A percentile compares a stretch with the other conserved stretches of the same genome.
These are phyloP conservation scores for Neofusicoccum laricinum DNA, from an alignment of 2,329 filamentous ascomycete genomes.

Conservation along the genomic window DNA sequence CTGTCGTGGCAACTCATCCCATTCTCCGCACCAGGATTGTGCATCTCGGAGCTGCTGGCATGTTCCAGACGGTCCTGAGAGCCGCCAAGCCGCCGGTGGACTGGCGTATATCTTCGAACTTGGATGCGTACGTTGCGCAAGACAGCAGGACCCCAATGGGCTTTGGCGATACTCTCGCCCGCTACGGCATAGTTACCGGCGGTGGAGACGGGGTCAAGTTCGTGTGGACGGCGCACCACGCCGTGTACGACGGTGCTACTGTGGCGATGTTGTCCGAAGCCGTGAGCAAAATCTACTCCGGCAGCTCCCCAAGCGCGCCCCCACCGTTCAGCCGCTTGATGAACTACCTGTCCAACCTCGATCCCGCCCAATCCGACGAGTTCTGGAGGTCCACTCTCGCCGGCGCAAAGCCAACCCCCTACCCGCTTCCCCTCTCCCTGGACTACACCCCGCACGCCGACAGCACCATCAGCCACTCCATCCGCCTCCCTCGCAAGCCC, in stretches of 20 bases:
- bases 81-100: background rate
- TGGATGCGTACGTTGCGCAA: slow-evolving; percentile 32
- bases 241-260: slow-evolving; percentile 36
- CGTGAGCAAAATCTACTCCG: slow-evolving; percentile 25
- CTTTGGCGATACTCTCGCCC: slow-evolving; percentile 37
- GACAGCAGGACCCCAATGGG: slow-evolving; percentile 36
- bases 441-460: slow-evolving; percentile 54
- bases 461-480: slow-evolving; percentile 26
- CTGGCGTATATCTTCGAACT: slow-evolving; percentile 6
- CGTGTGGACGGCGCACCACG: slow-evolving; percentile 55
- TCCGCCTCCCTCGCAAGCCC: background rate
- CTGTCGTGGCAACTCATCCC: slow-evolving; percentile 26
- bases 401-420: slow-evolving; percentile 44
- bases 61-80: background rate
- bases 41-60: slow-evolving; percentile 17
- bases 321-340: slow-evolving; percentile 47
- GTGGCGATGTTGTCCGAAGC: slow-evolving; percentile 33
- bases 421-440: slow-evolving; percentile 35
- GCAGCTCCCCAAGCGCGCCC: slow-evolving; percentile 14
- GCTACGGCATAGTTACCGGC: slow-evolving; percentile 34
- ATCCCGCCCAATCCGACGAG: slow-evolving; percentile 39
- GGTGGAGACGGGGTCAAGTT: slow-evolving; percentile 34
- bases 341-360: slow-evolving; percentile 44
- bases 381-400: slow-evolving; percentile 47
- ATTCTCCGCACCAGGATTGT: slow-evolving; percentile 29